These are phyloP conservation scores for Heritiera fomes DNA, from an alignment of 345 rosid genomes.

Conservation along the genomic window DNA sequence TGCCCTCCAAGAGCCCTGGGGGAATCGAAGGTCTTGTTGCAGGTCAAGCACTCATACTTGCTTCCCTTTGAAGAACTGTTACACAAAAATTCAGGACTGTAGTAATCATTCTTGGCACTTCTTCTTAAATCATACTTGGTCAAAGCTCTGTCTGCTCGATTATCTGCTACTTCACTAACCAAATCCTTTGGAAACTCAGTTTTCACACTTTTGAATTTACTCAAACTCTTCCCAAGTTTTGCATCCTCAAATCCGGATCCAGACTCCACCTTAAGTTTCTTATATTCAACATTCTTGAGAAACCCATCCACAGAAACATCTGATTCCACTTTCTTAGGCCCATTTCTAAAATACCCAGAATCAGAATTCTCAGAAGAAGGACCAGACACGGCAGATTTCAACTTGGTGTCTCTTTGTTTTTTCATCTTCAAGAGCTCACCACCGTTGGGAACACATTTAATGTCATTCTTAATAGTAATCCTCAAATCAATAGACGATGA, in stretches of 20 bases:
- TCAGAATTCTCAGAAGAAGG: conserved; percentile 55
- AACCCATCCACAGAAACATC: conserved; percentile 55
- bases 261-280: conserved; percentile 37
- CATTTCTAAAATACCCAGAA: conserved; percentile 68
- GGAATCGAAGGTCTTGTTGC: conserved; percentile 34
- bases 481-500: conserved; percentile 54
- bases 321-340: conserved; percentile 62
- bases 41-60: conserved; percentile 40
- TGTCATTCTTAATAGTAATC: conserved; percentile 38
- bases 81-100: conserved; percentile 26
- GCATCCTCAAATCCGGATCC: conserved; percentile 44
- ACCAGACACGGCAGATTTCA: conserved; percentile 35
- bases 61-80: conserved; percentile 38
- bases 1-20: conserved; percentile 30
- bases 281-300: conserved; percentile 33
- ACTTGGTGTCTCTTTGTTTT: conserved; percentile 30
- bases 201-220: conserved; percentile 37
- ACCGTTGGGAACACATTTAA: conserved; percentile 32
- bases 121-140: conserved; percentile 48
- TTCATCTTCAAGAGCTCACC: conserved; percentile 37
- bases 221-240: conserved; percentile 41
- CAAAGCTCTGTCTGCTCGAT: conserved; percentile 36
- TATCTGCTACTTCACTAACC: conserved; percentile 25
- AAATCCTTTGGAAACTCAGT: conserved; percentile 33
- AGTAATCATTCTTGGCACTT: conserved; percentile 36